Evolutionary conservation across 495 filamentous ascomycete species (phyloP).

Genomic region (Aspergillus sparsus): DNA sequence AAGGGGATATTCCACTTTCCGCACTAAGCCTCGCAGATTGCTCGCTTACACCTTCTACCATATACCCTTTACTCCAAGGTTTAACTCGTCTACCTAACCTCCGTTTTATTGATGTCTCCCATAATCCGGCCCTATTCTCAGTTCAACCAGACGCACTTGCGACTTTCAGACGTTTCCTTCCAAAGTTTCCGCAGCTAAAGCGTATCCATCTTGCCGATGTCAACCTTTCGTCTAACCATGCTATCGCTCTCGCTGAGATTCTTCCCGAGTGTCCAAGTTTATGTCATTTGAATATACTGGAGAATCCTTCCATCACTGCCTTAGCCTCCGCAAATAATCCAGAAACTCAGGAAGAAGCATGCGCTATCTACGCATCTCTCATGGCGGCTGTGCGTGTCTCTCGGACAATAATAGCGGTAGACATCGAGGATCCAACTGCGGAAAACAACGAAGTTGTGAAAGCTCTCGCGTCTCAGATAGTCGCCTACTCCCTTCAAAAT

Average conservation of each 20-base stretch:
- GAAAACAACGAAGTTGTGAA: constrained; percentile 86
- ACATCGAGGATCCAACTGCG: constrained; percentile 81
- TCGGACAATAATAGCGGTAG: constrained; percentile 79
- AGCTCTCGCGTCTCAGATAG: constrained; percentile 87
- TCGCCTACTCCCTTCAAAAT: constrained; percentile 90
- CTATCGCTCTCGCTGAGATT: constrained; percentile 85
- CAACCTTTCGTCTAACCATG: constrained; percentile 80
- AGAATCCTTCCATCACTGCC: constrained; percentile 71
- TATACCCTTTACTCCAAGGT: constrained; percentile 75
- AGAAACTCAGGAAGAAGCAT: constrained; percentile 83
- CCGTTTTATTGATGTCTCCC: constrained; percentile 86
- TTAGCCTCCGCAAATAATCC: constrained; percentile 71
- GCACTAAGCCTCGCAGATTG: constrained; percentile 88
- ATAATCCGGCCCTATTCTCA: constrained; percentile 81
- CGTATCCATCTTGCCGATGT: constrained; percentile 88
- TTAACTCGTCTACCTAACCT: constrained; percentile 72
- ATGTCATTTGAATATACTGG: constrained; percentile 84
- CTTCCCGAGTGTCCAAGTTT: constrained; percentile 80
- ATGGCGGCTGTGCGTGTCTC: constrained; percentile 87
- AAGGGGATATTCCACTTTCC: constrained; percentile 65
- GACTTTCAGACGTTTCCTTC: constrained; percentile 78
- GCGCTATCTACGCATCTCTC: constrained; percentile 88
- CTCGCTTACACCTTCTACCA: constrained; percentile 67
- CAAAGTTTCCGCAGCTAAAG: constrained; percentile 76
- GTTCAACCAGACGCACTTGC: constrained; percentile 71